Percentiles rank a stretch among this genome's conserved stretches.
These are phyloP conservation scores for Wickerhamiella brachini DNA, from an alignment of 805 yeast genomes.

Conservation along the genomic window DNA sequence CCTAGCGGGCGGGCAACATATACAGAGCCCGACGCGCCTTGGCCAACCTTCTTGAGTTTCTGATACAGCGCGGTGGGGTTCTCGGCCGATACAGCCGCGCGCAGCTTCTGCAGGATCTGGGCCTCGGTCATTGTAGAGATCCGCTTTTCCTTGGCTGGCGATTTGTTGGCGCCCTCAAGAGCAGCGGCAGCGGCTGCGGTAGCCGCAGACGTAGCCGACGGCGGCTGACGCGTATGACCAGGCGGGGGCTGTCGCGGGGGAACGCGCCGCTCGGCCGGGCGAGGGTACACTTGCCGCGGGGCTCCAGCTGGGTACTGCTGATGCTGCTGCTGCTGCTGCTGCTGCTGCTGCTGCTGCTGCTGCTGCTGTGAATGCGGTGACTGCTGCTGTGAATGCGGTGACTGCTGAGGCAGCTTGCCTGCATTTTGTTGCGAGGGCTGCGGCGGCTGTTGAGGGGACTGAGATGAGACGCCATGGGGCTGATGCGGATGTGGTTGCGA, in stretches of 20 bases:
- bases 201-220: constrained; percentile 22
- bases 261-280: neutral
- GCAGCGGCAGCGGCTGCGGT: constrained; percentile 22
- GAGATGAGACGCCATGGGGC: too few species aligned
- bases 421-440: too few species aligned
- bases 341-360: neutral
- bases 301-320: neutral
- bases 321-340: neutral
- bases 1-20: constrained; percentile 63
- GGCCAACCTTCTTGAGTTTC: constrained; percentile 70
- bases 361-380: neutral
- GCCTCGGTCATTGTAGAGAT: constrained; percentile 64
- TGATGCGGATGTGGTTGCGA: too few species aligned
- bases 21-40: constrained; percentile 97
- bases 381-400: too few species aligned
- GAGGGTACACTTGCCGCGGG: neutral
- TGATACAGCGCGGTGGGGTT: constrained; percentile 64
- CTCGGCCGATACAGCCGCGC: constrained; percentile 63
- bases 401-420: too few species aligned
- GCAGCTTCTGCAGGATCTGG: constrained; percentile 68
- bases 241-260: neutral
- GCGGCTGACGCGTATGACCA: neutral
- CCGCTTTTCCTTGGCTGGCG: constrained; percentile 32
- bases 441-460: too few species aligned
- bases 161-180: constrained; percentile 9